Evolutionary conservation across 2,329 filamentous ascomycete genomes (phyloP), one percentile per base, ranked within the genome.

Genomic region (Aspergillus chevalieri): DNA sequence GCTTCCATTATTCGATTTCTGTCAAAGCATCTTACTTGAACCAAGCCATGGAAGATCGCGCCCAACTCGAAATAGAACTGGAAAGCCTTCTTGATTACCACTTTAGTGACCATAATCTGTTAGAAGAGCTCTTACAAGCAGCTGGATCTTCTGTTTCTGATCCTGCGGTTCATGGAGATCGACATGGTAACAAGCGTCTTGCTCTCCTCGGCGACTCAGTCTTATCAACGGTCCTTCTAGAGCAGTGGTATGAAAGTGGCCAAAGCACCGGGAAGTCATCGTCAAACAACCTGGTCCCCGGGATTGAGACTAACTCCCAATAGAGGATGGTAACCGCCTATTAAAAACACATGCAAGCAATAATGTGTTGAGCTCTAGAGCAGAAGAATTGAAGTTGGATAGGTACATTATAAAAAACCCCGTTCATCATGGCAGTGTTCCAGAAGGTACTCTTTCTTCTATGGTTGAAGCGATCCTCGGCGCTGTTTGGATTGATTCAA

Each of bases 101-200:
- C 41, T 43, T 43, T 43, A 43, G 41, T 43, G 19, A 43, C 6
- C 41, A 43, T 24, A 4, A 43, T 43, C 24, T 43, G n/a, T 43
- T 43, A 22, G 41, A 43, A 26, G 41, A 43, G 41, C 17, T 43
- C 19, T 43, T 43, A 43, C 41, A 43, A 24, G 41, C 41, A 43
- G 19, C 41, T 43, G 41, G 41, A 24, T 24, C 41, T 43, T 43
- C 41, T 10, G 41, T 43, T 24, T 43, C 41, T 43, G 41, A 43
- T 43, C 41, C 41, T 43, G n/a, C 41, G 2, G 19, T 43, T 4
- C 41, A 43, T 43, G 41, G 22, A 43, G 41, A 43, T 43, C 41
- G 19, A 43, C 41, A 43, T 43, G 41, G 41, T 43, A 43, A 43
- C n/a, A 43, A 43, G 24, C 41, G 41, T 26, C 41, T 43, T 22